These are phyloP conservation scores for Leccinellum rugosiceps DNA, from an alignment of 768 basidiomycete species.

Conservation along the genomic window DNA sequence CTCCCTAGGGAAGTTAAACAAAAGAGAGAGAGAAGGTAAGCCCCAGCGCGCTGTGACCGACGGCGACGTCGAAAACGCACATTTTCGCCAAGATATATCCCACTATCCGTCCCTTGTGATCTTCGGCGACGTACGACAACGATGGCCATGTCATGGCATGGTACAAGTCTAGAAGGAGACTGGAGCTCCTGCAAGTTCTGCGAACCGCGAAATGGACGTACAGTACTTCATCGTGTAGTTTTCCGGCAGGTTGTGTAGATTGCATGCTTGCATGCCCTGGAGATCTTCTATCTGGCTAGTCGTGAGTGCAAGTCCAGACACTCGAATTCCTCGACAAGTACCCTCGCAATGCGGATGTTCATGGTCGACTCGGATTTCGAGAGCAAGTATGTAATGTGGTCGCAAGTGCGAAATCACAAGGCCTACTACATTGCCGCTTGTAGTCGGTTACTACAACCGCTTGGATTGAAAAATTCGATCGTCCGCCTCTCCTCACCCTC, in stretches of 20 bases:
- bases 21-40: slow-evolving; percentile 2
- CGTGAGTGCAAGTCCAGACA: slow-evolving; percentile 12
- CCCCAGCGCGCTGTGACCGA: background rate
- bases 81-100: slow-evolving; percentile 97
- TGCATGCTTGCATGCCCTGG: slow-evolving; percentile 90
- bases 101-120: slow-evolving; percentile 83
- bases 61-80: slow-evolving; percentile 39
- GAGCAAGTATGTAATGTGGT: background rate
- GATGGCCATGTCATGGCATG: slow-evolving; percentile 92
- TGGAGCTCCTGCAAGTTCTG: background rate
- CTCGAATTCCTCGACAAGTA: slow-evolving; percentile 8
- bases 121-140: slow-evolving; percentile 90
- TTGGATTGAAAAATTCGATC: too few species aligned
- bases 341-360: slow-evolving; percentile 32
- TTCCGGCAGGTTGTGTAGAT: slow-evolving; percentile 90
- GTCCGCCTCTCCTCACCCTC: background rate
- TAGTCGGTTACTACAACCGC: too few species aligned
- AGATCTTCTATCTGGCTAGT: slow-evolving; percentile 74
- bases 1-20: slow-evolving; percentile 56
- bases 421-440: too few species aligned
- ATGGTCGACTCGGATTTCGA: slow-evolving; percentile 10
- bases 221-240: slow-evolving; percentile 85
- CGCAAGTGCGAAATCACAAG: background rate
- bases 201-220: slow-evolving; percentile 30
- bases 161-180: slow-evolving; percentile 66